These are phyloP conservation scores for Entophlyctis helioformis DNA, from an alignment of 192 early-diverging fungal genomes.

Conservation along the genomic window DNA sequence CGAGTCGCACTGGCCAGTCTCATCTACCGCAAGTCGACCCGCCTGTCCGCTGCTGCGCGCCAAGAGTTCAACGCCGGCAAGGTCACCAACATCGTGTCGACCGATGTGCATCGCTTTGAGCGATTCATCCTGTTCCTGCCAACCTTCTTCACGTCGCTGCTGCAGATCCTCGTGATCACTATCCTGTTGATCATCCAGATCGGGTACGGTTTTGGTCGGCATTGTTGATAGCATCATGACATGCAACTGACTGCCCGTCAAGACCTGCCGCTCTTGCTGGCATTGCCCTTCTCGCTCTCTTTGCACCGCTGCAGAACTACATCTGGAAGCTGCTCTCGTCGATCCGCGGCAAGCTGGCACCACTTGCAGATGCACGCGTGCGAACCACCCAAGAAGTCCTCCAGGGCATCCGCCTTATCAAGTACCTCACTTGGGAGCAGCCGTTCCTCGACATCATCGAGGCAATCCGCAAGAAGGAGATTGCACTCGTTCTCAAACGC, in stretches of 20 bases:
- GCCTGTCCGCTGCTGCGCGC: slow-evolving; percentile 34
- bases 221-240: too few species aligned
- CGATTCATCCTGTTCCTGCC: slow-evolving; percentile 19
- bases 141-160: slow-evolving; percentile 26
- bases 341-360: slow-evolving; percentile 29
- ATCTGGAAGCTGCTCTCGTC: slow-evolving; percentile 20
- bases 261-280: slow-evolving; percentile 32
- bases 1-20: slow-evolving; percentile 34
- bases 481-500: slow-evolving; percentile 20
- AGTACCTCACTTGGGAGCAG: slow-evolving; percentile 61
- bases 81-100: slow-evolving; percentile 52
- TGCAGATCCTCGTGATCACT: slow-evolving; percentile 25
- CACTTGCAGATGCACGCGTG: slow-evolving; percentile 61
- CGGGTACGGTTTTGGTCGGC: too few species aligned
- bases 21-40: slow-evolving; percentile 48
- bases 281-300: slow-evolving; percentile 25
- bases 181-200: slow-evolving; percentile 26
- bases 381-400: slow-evolving; percentile 57
- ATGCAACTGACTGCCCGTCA: too few species aligned
- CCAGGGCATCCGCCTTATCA: slow-evolving; percentile 61
- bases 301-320: slow-evolving; percentile 21
- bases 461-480: slow-evolving; percentile 29
- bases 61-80: slow-evolving; percentile 48
- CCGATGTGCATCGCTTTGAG: slow-evolving; percentile 49
- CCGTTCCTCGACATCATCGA: slow-evolving; percentile 54